These are phyloP conservation scores for Cryomyces minteri DNA, from an alignment of 495 filamentous ascomycete genomes.

Conservation along the genomic window DNA sequence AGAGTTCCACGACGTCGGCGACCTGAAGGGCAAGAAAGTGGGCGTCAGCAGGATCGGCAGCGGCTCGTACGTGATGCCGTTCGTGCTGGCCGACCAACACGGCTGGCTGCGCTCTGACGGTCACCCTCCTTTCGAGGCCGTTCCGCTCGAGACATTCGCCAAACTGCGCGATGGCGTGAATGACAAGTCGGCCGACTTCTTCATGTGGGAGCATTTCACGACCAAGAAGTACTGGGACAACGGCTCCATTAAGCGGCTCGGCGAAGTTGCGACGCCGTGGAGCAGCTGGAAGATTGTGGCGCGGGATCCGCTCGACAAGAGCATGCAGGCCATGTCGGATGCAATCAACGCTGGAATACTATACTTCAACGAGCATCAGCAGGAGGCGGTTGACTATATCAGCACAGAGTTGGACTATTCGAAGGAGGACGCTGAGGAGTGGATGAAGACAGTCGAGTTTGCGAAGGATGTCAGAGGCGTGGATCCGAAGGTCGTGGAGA, in stretches of 20 bases:
- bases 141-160: constrained; percentile 62
- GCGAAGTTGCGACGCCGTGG: constrained; percentile 95
- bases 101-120: constrained; percentile 43
- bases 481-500: constrained; percentile 40
- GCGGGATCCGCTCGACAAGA: constrained; percentile 26
- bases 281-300: constrained; percentile 90
- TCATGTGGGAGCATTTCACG: constrained; percentile 99
- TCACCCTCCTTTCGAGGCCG: constrained; percentile 40
- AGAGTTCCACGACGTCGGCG: constrained; percentile 40
- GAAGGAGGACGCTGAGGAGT: constrained; percentile 66
- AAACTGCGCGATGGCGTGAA: constrained; percentile 64
- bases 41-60: constrained; percentile 66
- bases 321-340: constrained; percentile 40
- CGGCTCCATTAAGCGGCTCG: constrained; percentile 64
- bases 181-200: constrained; percentile 55
- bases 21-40: constrained; percentile 47
- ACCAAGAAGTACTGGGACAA: constrained; percentile 78
- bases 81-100: constrained; percentile 71
- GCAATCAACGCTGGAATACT: constrained; percentile 56
- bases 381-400: constrained; percentile 65
- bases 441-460: constrained; percentile 74
- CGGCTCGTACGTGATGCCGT: constrained; percentile 87
- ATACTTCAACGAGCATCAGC: constrained; percentile 52
- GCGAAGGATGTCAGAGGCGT: constrained; percentile 46
- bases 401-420: constrained; percentile 68